Conservation (phyloP, 768 basidiomycete species). For the Boletus edulis region DNA sequence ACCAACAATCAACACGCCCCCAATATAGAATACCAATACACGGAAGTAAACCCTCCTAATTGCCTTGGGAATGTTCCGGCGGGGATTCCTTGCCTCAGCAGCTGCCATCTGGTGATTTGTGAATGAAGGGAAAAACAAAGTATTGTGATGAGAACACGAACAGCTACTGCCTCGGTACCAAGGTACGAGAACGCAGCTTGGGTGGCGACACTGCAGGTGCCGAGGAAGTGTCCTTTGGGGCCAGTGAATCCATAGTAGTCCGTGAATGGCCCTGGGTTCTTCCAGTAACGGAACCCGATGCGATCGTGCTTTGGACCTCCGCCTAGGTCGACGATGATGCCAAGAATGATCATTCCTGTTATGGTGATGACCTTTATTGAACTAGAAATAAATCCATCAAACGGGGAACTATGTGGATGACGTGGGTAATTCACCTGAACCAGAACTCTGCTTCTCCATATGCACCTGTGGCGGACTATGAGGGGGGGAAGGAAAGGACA, state of each 20-base stretch:
- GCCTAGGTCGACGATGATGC: constrained; percentile 49
- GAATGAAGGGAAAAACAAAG: neutral
- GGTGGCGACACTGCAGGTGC: constrained; percentile 49
- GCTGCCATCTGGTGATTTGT: constrained; percentile 36
- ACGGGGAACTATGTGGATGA: neutral
- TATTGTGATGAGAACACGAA: constrained; percentile 13
- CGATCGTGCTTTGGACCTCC: constrained; percentile 55
- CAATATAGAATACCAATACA: constrained; percentile 37
- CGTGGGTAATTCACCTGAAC: constrained; percentile 33
- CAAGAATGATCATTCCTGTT: constrained; percentile 43
- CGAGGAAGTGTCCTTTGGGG: constrained; percentile 48
- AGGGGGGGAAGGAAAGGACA: neutral
- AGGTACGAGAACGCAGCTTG: constrained; percentile 62
- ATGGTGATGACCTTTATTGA: constrained; percentile 55
- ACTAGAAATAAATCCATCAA: constrained; percentile 16
- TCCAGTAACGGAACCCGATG: constrained; percentile 47
- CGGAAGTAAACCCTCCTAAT: constrained; percentile 45
- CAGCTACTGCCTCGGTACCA: constrained; percentile 54
- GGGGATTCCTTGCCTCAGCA: constrained; percentile 51
- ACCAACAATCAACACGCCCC: constrained; percentile 46
- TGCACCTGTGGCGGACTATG: constrained; percentile 23
- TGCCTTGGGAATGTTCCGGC: constrained; percentile 40
- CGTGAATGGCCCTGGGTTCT: constrained; percentile 56
- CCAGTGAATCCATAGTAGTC: constrained; percentile 42
- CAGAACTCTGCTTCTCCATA: constrained; percentile 51